A percentile compares a stretch with the other conserved stretches of the same genome.
Evolutionary conservation across 441 rosid species (phyloP).

Genomic region (Melianthus villosus): DNA sequence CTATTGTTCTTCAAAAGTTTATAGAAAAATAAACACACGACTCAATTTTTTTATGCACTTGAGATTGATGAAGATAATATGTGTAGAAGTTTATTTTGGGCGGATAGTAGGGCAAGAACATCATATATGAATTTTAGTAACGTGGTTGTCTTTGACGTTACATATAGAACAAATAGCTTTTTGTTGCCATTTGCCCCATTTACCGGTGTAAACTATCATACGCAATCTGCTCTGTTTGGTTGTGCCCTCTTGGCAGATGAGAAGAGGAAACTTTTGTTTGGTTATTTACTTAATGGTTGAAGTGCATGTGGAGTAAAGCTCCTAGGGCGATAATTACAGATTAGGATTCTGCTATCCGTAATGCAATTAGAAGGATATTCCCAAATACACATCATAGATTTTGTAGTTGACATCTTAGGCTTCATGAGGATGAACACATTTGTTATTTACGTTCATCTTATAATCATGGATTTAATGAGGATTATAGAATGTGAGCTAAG

Average conservation of each 20-base stretch:
- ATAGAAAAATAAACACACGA: no score
- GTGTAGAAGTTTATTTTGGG: slow-evolving; percentile 5
- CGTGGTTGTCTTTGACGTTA: slow-evolving; percentile 5
- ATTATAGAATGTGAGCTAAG: neutral
- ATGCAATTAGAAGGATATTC: neutral
- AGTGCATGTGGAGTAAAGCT: slow-evolving; percentile 5
- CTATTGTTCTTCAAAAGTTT: no score
- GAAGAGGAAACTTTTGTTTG: slow-evolving; percentile 3
- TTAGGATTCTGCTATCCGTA: slow-evolving; percentile 1
- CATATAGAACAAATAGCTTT: slow-evolving; percentile 4
- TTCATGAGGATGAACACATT: neutral
- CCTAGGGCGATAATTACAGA: slow-evolving; percentile 5
- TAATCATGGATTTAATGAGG: neutral
- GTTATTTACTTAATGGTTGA: slow-evolving; percentile 2
- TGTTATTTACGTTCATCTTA: neutral
- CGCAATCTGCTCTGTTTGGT: slow-evolving; percentile 3
- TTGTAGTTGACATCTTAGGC: slow-evolving; percentile 4
- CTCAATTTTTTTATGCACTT: neutral
- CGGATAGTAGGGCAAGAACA: slow-evolving; percentile 5
- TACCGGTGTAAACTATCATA: slow-evolving; percentile 4
- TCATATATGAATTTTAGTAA: slow-evolving; percentile 5
- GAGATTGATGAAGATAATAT: neutral
- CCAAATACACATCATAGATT: slow-evolving; percentile 3
- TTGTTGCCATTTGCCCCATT: neutral
- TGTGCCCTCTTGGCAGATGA: slow-evolving; percentile 6